Evolutionary conservation across 176 grass and related monocot species (phyloP), one percentile per base, ranked within the genome.

Genomic region (Otatea glauca): DNA sequence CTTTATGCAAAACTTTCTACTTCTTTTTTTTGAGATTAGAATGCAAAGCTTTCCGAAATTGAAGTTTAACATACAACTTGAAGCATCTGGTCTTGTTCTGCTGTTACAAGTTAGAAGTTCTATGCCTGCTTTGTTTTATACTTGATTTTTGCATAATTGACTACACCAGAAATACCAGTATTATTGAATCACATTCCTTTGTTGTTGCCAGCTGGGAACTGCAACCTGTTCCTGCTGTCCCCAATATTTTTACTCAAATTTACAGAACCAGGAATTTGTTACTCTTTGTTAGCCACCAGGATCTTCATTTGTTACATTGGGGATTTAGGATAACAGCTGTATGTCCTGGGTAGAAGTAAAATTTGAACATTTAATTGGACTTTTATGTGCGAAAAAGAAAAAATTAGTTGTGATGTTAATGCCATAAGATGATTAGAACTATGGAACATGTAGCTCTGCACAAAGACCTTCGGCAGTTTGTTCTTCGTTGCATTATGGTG

Each of bases 351-450:
- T 15, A 17, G 63, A 65, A 65, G 29, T 53, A 73, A 73, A 65
- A 5, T 21, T 65, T 76, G 4, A 45, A 24, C 44, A 44, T 24
- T 76, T 87, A 54, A 21, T 62, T 76, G 16, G 0, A 1, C 0
- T 76, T 76, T 71, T 82, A n/a, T 81, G 68, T 75, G 17, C 16
- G 0, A 35, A 77, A 64, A 82, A 44, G 15, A 65, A 49, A 25
- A 58, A 4, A 13, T 11, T 24, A 18, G 51, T 68, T 42, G 34
- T 76, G 83, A 56, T 81, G 13, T 42, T 54, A 86, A 45, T 47
- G n/a, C 17, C n/a, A 6, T 44, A 64, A 74, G 49, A 56, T 45
- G 14, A 21, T 44, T 80, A 75, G 48, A 87, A 60, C 49, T 56
- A 45, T 55, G 18, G 21, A 35, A 24, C 38, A 38, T 75, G 3